These are phyloP conservation scores for Phaeolepiota aurea DNA, from an alignment of 768 basidiomycete species.

Conservation along the genomic window DNA sequence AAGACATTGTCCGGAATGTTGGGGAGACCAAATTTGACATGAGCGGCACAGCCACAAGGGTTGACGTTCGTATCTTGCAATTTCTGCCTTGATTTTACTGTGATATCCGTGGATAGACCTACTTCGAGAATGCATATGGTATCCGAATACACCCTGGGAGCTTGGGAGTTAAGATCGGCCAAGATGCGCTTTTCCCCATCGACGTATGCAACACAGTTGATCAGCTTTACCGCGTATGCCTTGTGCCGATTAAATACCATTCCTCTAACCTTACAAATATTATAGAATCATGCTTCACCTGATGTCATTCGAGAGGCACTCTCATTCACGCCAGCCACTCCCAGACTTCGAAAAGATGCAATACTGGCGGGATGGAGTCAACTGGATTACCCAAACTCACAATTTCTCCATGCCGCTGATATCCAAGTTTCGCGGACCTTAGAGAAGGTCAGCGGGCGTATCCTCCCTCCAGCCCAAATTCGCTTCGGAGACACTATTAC, in stretches of 20 bases:
- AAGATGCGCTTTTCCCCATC: constrained; percentile 20
- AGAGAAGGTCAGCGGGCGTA: constrained; percentile 23
- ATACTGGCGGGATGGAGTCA: constrained; percentile 20
- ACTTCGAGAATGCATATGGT: constrained; percentile 16
- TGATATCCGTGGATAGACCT: constrained; percentile 13
- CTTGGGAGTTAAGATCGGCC: constrained; percentile 18
- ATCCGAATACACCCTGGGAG: constrained; percentile 12
- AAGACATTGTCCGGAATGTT: constrained; percentile 17
- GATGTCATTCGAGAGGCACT: constrained; percentile 21
- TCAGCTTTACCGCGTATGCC: constrained; percentile 20
- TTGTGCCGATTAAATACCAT: no score
- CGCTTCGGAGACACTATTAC: constrained; percentile 11
- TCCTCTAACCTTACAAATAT: background rate
- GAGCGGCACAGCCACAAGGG: constrained; percentile 13
- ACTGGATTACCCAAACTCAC: constrained; percentile 27
- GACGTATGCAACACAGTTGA: constrained; percentile 15
- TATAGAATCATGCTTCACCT: constrained; percentile 19
- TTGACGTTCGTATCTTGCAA: constrained; percentile 14
- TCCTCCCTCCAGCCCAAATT: constrained; percentile 24
- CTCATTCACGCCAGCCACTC: constrained; percentile 17
- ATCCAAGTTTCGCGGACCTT: constrained; percentile 23
- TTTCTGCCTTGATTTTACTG: background rate
- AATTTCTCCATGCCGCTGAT: constrained; percentile 31
- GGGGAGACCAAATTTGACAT: constrained; percentile 18
- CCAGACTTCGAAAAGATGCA: constrained; percentile 11